Evolutionary conservation across 345 rosid species (phyloP), one percentile per base, ranked within the genome.

Genomic region (Rhodamnia argentea): DNA sequence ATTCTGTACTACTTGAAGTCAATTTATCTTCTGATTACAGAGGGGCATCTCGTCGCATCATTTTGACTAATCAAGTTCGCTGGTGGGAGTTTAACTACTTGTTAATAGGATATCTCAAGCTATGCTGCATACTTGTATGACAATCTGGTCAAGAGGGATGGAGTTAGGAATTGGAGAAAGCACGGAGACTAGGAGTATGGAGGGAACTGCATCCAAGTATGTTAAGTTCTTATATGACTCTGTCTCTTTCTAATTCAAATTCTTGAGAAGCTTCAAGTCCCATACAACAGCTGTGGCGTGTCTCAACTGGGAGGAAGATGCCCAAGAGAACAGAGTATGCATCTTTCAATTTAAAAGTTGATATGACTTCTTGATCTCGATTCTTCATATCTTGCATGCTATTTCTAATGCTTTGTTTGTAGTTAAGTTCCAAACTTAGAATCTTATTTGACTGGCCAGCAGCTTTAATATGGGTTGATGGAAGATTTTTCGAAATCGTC

Each of bases 251-350:
- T 60, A 60, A 27, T 27, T 60, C 20, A n/a, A 60, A 1, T 60
- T 60, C 87, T 94, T 87, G 92, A 92, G 0, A 92, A 93, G 93
- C 91, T 90, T 94, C 89, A 95, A 92, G 88, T 93, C 95, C 42
- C 99, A 96, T 87, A 50, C 87, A 70, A 95, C 90, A 86, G 95
- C 98, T 86, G 98, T 95, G 27, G 93, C 94, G 84, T 95, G 95
- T 89, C 98, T 96, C 88, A 91, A 94, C 89, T 95, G 99, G 99
- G 98, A 93, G 92, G 97, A 93, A 90, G 98, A 96, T 52, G 92
- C 93, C 83, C 92, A 93, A 53, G 70, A 87, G 53, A 86, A 85
- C 50, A 89, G 56, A 56, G 96, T 95, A 90, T 85, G 92, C 12
- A 56, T 22, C 26, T 23, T 56, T 56, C 59, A 22, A 56, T 26